Evolutionary conservation across 2,329 filamentous ascomycete genomes (phyloP), one percentile per base, ranked within the genome.

Genomic region (Penicillium hesseltinei): DNA sequence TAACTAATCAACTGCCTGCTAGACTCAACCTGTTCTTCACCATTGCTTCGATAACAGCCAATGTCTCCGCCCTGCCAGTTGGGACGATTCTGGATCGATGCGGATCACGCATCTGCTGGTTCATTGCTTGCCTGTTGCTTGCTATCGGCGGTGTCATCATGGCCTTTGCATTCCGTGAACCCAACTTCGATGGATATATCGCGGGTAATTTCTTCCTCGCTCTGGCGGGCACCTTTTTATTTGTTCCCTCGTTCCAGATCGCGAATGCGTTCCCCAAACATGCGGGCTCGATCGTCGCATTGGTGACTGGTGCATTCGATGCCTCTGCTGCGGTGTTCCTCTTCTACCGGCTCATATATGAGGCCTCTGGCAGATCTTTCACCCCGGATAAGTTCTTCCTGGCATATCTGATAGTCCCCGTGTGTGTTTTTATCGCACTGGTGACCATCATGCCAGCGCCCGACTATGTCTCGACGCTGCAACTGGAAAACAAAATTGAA

Each of bases 1-100:
- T 27, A 17, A 47, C 58, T 65, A 52, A 67, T 52, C 44, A 15
- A n/a, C 19, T 6, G n/a, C 11, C 19, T 6, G n/a, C 15, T 51
- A 81, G 80, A 58, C 82, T 96, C 56, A 96, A 96, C 72, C 79
- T 96, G 64, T 96, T 96, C 90, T 96, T 96, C 79, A 95, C 91
- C 6, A 83, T 92, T 40, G 92, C 92, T 13, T 92, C 91, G 15
- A 91, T 96, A 10, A 89, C 85, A 7, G 95, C 92, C 39, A 96
- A 96, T 68, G 88, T 96, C 13, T 90, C 87, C 40, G 92, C 92
- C 13, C 81, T 96, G 7, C 90, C 92, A 2, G 86, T 96, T 11
- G 92, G 92, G 25, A 89, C 90, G 5, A 88, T 96, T 27, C 84
- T 96, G 15, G 92, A 96, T 74, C 83, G 87, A 62, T 91, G 84